Evolutionary conservation across 768 basidiomycete species (phyloP), one percentile per base, ranked within the genome.

Genomic region (Paxillus rubicundulus): DNA sequence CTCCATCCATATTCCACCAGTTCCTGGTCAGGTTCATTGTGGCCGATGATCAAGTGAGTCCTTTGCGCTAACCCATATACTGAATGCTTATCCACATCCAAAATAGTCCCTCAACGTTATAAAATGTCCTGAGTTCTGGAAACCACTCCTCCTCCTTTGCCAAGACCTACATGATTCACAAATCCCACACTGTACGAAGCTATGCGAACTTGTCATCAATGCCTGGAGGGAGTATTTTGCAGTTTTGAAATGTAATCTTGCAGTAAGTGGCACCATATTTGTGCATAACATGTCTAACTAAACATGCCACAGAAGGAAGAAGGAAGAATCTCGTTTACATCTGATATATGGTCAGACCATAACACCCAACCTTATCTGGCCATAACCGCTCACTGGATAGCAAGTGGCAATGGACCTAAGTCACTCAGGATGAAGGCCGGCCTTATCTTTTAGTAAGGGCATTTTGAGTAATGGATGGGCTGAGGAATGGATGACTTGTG

Each of bases 111-210:
- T 54, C n/a, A 46, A 47, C 4, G 2, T 54, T 12, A 39, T 57
- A 2, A 33, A 70, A 45, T 53, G 59, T 49, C 50, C 32, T 14
- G 61, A 69, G 17, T 70, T 70, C 47, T 43, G 62, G 5, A 43
- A 62, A 28, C 59, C 69, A 1, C 52, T 70, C 12, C 50, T 60
- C 4, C 39, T 67, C 10, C 54, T 70, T 21, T 49, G 48, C 18
- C 54, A 60, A 14, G 56, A 58, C 12, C 58, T 70, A 30, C 10
- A 44, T 12, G 62, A 69, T 27, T 39, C 50, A 4, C 56, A 66
- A 18, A 67, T 70, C 6, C 70, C 65, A 14, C 56, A 60, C 27
- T 34, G 60, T 17, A 58, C 60, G 1, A 65, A 64, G 34, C 34
- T 66, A 21, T 39, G 54, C 8, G 54, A 58, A 17, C 47, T 49